A percentile compares a stretch with the other conserved stretches of the same genome.
Conservation (phyloP, 1,139 yeast species). For the Saccharomycopsis crataegensis region DNA sequence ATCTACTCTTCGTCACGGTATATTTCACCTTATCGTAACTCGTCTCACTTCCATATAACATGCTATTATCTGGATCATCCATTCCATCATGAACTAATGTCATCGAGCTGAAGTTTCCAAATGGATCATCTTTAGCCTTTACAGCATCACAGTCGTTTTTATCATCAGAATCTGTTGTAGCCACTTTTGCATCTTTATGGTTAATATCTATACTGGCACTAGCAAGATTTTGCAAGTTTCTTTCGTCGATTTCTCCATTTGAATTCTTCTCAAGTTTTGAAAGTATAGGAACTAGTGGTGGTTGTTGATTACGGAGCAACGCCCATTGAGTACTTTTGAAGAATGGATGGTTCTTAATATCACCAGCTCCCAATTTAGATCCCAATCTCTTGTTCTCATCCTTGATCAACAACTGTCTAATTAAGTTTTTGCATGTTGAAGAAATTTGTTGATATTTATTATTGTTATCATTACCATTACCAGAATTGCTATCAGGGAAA, state of each 20-base stretch:
- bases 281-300: slow-evolving; percentile 89
- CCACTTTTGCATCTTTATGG: slow-evolving; percentile 26
- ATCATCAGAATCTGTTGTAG: not conserved
- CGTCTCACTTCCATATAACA: slow-evolving; percentile 44
- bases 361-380: slow-evolving; percentile 89
- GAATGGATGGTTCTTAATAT: slow-evolving; percentile 81
- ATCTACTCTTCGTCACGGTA: slow-evolving; percentile 38
- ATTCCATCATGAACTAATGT: slow-evolving; percentile 72
- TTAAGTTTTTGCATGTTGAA: slow-evolving; percentile 68
- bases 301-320: slow-evolving; percentile 77
- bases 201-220: slow-evolving; percentile 17
- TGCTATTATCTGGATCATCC: slow-evolving; percentile 32
- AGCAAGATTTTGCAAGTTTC: slow-evolving; percentile 20
- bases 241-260: slow-evolving; percentile 22
- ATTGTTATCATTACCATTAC: slow-evolving; percentile 19
- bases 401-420: slow-evolving; percentile 74
- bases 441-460: slow-evolving; percentile 43
- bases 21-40: slow-evolving; percentile 63
- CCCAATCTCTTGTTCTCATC: slow-evolving; percentile 88
- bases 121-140: slow-evolving; percentile 55
- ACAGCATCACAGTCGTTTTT: not conserved
- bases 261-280: slow-evolving; percentile 41
- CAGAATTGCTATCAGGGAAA: slow-evolving; percentile 42
- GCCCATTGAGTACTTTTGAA: slow-evolving; percentile 96
- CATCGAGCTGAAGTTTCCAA: slow-evolving; percentile 80